Base-by-base conservation (phyloP, 2,329 filamentous ascomycete genomes). In the Aspergillus chevalieri region DNA sequence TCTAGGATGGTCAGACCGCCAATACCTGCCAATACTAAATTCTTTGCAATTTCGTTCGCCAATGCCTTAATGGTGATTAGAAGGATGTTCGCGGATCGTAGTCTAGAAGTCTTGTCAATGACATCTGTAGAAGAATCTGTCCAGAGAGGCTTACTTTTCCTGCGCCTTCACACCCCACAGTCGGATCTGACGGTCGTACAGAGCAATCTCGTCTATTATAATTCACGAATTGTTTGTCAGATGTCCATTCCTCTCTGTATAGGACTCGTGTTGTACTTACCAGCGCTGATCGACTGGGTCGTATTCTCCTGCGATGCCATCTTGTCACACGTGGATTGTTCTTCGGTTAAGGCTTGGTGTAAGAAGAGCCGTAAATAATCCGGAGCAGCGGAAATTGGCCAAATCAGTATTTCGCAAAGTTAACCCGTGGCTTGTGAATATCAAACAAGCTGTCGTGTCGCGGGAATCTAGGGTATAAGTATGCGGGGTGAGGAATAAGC, bases 151-250 rank as follows among this genome's bases (percentile, higher is more conserved):
- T 62, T 64, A 81, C 79, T 79, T 80, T 67, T 95, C 87, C 69
- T 98, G 93, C 6, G 93, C 93, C 62, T 93, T 85, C 64, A 97
- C 88, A 41, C 93, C 93, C 93, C 93, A 98, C 26, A 98, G 83
- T 47, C 93, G 86, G 63, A 98, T 96, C 69, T 98, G 93, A 45
- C 93, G 85, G 72, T 98, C 93, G 68, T 98, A 98, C 5, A 97
- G 83, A 12, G 92, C 93, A 63, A 97, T 95, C 66, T 98, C 93
- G 70, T 97, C 93, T 89, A 54, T 55, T 0, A 30, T 30, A 30
- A 5, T 28, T 2, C 41, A 21, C 3, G 15, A 17, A 34, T n/a
- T 19, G 4, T 10, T 1, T 47, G 47, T 53, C 21, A 45, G 38
- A 14, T 30, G n/a, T 46, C 21, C 12, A 46, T 28, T 2, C 36